Evolutionary conservation across 768 basidiomycete species (phyloP), one percentile per base, ranked within the genome.

Genomic region (Gymnopilus dilepis): DNA sequence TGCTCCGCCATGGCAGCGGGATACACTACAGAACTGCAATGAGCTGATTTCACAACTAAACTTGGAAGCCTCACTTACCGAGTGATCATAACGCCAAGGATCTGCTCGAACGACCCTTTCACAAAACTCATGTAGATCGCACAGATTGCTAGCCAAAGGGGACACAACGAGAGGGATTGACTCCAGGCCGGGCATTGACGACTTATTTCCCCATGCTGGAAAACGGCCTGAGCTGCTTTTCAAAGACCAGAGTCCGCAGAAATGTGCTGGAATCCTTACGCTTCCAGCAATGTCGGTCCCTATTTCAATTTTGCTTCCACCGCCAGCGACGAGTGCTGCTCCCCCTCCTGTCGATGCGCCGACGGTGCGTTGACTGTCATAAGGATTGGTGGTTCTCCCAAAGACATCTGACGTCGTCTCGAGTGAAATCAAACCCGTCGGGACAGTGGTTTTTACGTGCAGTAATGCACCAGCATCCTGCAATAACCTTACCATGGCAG

Each of bases 251-350:
- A 89, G 74, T 1, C 90, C 91, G 62, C 88, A 89, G 65, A 86
- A 90, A 64, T 90, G 87, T 13, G 91, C 85, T 3, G 91, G 91
- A 30, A 85, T 83, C 53, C 91, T 82, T 34, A 91, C 84, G 56
- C 87, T 88, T 9, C 91, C 92, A 2, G 85, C 91, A 26, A 92
- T 76, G 66, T 92, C 91, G 4, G 89, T 85, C 1, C 90, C 91
- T 37, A 91, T 81, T 41, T 90, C 90, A 21, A 90, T 80, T 66
- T 86, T 84, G 41, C 82, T 82, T 8, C 88, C 89, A 1, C 87
- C 86, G 50, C 82, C 77, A 0, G 89, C 89, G 0, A 92, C 68
- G 1, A 91, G 80, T 1, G 89, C 88, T 0, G 80, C 84, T 59
- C 90, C 90, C 9, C 90, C 90, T 0, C 90, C 88, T 0, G 86